These are phyloP conservation scores for Quercus variabilis DNA, from an alignment of 306 rosid genomes.

Conservation along the genomic window DNA sequence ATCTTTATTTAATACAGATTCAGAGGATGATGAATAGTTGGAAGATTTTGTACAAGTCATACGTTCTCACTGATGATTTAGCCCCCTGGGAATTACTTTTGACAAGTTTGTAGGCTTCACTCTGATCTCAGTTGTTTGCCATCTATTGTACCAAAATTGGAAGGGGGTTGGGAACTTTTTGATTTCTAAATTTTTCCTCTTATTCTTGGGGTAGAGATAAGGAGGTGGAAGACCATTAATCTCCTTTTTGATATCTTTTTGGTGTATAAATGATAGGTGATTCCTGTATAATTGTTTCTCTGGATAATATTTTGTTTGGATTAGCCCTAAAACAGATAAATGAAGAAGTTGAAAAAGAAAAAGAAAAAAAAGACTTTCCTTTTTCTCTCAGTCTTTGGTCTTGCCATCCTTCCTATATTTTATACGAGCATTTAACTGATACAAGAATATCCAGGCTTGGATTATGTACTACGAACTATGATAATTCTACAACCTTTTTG, in stretches of 20 bases:
- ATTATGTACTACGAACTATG: too few relatives aligned
- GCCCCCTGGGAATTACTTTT: constrained; percentile 36
- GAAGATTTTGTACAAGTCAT: constrained; percentile 33
- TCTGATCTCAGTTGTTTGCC: constrained; percentile 29
- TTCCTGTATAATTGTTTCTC: constrained; percentile 50
- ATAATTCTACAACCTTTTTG: too few relatives aligned
- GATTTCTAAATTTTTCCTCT: constrained; percentile 34
- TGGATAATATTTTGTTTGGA: constrained; percentile 25
- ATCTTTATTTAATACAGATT: constrained; percentile 57
- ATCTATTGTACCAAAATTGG: constrained; percentile 27
- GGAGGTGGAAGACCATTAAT: constrained; percentile 28
- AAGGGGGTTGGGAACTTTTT: constrained; percentile 28
- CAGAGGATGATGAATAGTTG: constrained; percentile 77
- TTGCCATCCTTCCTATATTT: not conserved
- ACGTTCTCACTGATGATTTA: constrained; percentile 29
- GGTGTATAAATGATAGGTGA: constrained; percentile 60
- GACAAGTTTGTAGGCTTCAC: constrained; percentile 38
- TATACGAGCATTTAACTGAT: too few relatives aligned
- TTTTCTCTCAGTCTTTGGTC: not conserved
- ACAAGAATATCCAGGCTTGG: too few relatives aligned
- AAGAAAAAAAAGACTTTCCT: not conserved
- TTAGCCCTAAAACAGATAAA: constrained; percentile 24
- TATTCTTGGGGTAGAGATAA: constrained; percentile 27
- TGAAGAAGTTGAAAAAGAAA: constrained; percentile 19
- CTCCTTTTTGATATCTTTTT: constrained; percentile 30